Percentiles rank a stretch among this genome's conserved stretches.
These are phyloP conservation scores for Aristolochia californica DNA, from an alignment of 164 flowering plant genomes.

Conservation along the genomic window DNA sequence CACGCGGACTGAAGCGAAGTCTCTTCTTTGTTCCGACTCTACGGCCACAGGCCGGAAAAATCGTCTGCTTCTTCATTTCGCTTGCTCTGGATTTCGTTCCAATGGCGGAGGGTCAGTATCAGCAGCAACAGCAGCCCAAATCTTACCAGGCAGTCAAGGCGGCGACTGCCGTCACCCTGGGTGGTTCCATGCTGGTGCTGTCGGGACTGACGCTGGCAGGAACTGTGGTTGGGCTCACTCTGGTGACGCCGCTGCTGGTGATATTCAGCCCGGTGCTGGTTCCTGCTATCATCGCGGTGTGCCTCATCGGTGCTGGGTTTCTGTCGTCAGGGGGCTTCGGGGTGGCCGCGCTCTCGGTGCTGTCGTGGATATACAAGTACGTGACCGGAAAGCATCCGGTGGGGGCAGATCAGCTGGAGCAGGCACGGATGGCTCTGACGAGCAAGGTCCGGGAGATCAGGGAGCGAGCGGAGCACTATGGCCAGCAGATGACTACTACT, in stretches of 20 bases:
- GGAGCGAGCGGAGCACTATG: constrained; percentile 33
- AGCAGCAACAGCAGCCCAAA: constrained; percentile 4
- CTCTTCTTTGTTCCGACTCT: too few species aligned
- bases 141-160: constrained; percentile 33
- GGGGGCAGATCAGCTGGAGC: constrained; percentile 34
- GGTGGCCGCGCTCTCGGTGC: constrained; percentile 32
- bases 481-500: constrained; percentile 15
- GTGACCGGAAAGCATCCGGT: constrained; percentile 26
- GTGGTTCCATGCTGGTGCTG: constrained; percentile 32
- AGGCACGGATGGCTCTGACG: constrained; percentile 26
- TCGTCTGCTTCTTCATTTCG: too few species aligned
- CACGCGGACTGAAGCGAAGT: too few species aligned
- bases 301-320: constrained; percentile 26
- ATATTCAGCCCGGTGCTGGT: constrained; percentile 28
- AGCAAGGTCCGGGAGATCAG: constrained; percentile 35
- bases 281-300: constrained; percentile 31
- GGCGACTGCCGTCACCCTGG: constrained; percentile 36
- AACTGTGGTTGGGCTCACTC: constrained; percentile 30
- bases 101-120: too few species aligned
- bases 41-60: background rate
- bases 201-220: constrained; percentile 37
- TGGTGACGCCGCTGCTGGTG: constrained; percentile 26
- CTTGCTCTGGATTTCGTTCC: too few species aligned
- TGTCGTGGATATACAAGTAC: constrained; percentile 35
- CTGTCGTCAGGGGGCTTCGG: constrained; percentile 44